These are phyloP conservation scores for Nakazawaea populi DNA, from an alignment of 805 yeast genomes.

Conservation along the genomic window DNA sequence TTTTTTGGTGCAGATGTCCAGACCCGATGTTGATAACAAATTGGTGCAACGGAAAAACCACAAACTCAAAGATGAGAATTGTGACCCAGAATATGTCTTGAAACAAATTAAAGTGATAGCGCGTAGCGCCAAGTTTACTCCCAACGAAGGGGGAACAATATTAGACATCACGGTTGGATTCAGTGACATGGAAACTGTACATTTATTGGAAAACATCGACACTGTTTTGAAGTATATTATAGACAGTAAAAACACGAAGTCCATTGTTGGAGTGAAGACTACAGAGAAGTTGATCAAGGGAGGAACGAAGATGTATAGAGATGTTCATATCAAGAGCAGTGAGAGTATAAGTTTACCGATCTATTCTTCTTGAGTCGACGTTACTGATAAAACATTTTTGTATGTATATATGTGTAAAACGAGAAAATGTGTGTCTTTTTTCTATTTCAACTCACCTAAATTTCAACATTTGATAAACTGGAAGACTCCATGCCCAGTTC, in stretches of 20 bases:
- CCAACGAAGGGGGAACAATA: constrained; percentile 53
- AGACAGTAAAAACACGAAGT: constrained; percentile 7
- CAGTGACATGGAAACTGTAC: constrained; percentile 34
- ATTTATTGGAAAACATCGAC: constrained; percentile 47
- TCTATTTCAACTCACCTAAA: background rate
- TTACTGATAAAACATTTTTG: background rate
- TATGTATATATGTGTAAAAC: background rate
- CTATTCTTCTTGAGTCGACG: constrained; percentile 10
- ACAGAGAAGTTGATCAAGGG: constrained; percentile 34
- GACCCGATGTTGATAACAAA: constrained; percentile 27
- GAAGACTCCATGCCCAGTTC: background rate
- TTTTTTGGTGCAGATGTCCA: constrained; percentile 57
- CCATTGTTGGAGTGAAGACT: constrained; percentile 17
- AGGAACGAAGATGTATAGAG: constrained; percentile 37
- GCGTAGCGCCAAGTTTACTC: constrained; percentile 56
- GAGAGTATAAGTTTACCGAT: constrained; percentile 66
- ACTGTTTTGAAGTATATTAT: constrained; percentile 45
- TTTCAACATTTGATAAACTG: background rate
- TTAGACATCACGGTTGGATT: constrained; percentile 57
- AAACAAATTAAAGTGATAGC: constrained; percentile 62
- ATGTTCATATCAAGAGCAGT: constrained; percentile 56
- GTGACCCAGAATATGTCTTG: constrained; percentile 60
- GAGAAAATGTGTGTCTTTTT: background rate
- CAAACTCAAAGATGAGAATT: constrained; percentile 47
- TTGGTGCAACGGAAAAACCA: constrained; percentile 21